phyloP scores from a whole-genome alignment of 2,329 filamentous ascomycete genomes.

The Fusarium vanettenii region DNA sequence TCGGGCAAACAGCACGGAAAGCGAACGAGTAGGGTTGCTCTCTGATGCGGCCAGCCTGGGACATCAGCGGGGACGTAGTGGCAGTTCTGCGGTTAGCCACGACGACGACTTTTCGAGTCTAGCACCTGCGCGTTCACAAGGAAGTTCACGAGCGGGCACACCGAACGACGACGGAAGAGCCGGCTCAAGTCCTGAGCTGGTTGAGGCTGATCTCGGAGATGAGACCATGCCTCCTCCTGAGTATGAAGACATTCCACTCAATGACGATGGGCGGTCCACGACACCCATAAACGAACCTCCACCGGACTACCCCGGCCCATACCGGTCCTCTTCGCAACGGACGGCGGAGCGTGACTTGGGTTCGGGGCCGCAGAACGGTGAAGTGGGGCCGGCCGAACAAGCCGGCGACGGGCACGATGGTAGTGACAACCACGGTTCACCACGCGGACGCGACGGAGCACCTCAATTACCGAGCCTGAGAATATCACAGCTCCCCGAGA shows the following conservation, averaged over 20 bases:
- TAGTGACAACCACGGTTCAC: background rate
- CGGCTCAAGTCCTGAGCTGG: conserved; percentile 65
- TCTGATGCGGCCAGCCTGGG: conserved; percentile 72
- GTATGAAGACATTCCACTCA: conserved; percentile 63
- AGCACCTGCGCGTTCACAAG: conserved; percentile 50
- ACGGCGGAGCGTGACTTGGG: conserved; percentile 34
- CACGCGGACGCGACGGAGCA: conserved; percentile 47
- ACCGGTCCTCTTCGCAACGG: conserved; percentile 43
- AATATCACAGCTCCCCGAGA: conserved; percentile 63
- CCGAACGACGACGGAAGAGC: conserved; percentile 51
- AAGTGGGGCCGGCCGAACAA: conserved; percentile 7
- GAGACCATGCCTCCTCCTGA: conserved; percentile 63
- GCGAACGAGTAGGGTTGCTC: conserved; percentile 76
- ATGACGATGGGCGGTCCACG: conserved; percentile 53
- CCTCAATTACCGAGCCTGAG: conserved; percentile 66
- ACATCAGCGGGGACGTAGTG: conserved; percentile 49
- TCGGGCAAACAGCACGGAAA: conserved; percentile 78
- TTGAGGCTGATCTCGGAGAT: conserved; percentile 63
- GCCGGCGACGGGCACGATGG: background rate
- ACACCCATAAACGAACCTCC: conserved; percentile 62
- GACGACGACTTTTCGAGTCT: conserved; percentile 59
- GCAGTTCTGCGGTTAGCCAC: conserved; percentile 68
- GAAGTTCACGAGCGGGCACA: conserved; percentile 58
- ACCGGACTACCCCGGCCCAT: conserved; percentile 61
- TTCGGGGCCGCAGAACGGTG: conserved; percentile 16